These are phyloP conservation scores for thale cress (Arabidopsis thaliana) DNA, from an alignment of 345 rosid genomes.

Conservation along the genomic window TAIR10.1 NC_003071.7:8170501-8171000, in stretches of 20 bases:
- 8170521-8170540: background rate
- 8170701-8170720: background rate
- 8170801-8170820: conserved; percentile 97
- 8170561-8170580: conserved; percentile 46
- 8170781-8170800: conserved; percentile 89
- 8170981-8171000: conserved; percentile 97
- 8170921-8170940: conserved; percentile 12
- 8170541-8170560: background rate
- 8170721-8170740: background rate
- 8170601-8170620: conserved; percentile 91
- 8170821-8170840: conserved; percentile 96
- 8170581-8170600: conserved; percentile 74
- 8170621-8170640: conserved; percentile 86
- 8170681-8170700: background rate
- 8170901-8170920: background rate
- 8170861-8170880: background rate
- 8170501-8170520: conserved; percentile 7
- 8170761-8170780: conserved; percentile 81
- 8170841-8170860: conserved; percentile 49
- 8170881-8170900: background rate
- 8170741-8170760: conserved; percentile 65
- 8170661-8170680: conserved; percentile 76
- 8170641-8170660: conserved; percentile 91
- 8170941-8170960: conserved; percentile 32
- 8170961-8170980: conserved; percentile 92